Base-by-base conservation (phyloP, 2,329 filamentous ascomycete genomes). In the Colletotrichum gloeosporioides region DNA sequence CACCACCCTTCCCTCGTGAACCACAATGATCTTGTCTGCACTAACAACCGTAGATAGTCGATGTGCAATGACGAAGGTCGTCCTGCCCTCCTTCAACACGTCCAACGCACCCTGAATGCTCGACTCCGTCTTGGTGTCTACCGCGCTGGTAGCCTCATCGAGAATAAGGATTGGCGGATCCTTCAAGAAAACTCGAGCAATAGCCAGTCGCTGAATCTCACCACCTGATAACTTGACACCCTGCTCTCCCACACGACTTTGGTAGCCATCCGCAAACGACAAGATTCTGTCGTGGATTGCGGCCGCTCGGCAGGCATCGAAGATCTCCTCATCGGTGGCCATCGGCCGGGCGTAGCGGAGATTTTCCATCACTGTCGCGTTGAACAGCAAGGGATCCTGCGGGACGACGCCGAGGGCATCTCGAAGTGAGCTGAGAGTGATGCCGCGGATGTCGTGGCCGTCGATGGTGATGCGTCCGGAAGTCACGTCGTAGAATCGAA, bases 311-410 rank as follows among this genome's bases (percentile, higher is more conserved):
- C 69, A 73, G 1, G 74, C 74, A 4, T 69, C 29, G 18, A 69
- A 69, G 2, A 69, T 25, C 3, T 69, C 53, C 25, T 63, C 49
- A 3, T 76, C 61, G 0, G 44, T 74, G 7, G 74, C 71, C 16
- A 18, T 57, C 8, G 66, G 59, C 3, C 65, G 57, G 7, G 69
- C 74, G 8, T 65, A 76, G 3, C 93, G 83, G 68, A 95, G 90
- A 79, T 95, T 95, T 74, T 96, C 93, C 29, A 91, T 89, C n/a
- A 95, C 62, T 69, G 82, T 83, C 77, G 92, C 92, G 82, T 93
- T 91, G 80, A 95, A 95, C 0, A 96, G 88, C 0, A 92, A 92
- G 10, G 94, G 90, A 81, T 96, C 94, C 82, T 96, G 94, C 3
- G 93, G 91, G 1, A 96, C 94, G 0, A 96, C 89, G 2, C 93